phyloP scores from a whole-genome alignment of 1,284 basidiomycete species.

The Athelia psychrophila region DNA sequence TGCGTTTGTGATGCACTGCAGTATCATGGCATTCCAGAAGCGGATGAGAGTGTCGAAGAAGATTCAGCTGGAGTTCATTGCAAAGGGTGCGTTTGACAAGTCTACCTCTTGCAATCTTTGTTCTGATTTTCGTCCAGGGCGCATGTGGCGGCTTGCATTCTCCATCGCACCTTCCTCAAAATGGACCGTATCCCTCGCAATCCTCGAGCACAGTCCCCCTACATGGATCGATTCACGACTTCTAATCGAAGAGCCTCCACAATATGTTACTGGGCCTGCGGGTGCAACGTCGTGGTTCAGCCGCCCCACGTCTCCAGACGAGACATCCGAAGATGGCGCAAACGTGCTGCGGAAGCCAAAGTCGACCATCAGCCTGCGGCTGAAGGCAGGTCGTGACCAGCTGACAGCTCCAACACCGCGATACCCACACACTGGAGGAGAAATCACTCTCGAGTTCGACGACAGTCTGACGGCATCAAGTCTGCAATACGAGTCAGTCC shows the following conservation, averaged over 20 bases:
- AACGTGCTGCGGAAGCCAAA: slow-evolving; percentile 24
- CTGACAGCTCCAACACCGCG: slow-evolving; percentile 6
- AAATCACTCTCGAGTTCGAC: slow-evolving; percentile 42
- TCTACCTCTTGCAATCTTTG: neutral
- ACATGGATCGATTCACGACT: slow-evolving; percentile 59
- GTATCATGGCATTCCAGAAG: slow-evolving; percentile 62
- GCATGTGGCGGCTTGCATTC: slow-evolving; percentile 63
- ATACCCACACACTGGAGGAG: slow-evolving; percentile 15
- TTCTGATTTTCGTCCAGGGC: slow-evolving; percentile 34
- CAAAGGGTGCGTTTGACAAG: slow-evolving; percentile 47
- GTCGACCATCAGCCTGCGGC: slow-evolving; percentile 37
- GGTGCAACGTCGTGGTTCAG: slow-evolving; percentile 11
- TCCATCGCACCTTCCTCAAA: slow-evolving; percentile 41
- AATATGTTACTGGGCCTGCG: slow-evolving; percentile 5
- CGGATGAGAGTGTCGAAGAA: slow-evolving; percentile 62
- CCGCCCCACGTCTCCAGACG: slow-evolving; percentile 9
- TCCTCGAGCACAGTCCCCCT: slow-evolving; percentile 58
- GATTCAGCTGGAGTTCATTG: slow-evolving; percentile 63
- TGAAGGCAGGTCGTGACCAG: slow-evolving; percentile 33
- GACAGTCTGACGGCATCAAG: slow-evolving; percentile 41
- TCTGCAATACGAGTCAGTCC: slow-evolving; percentile 56
- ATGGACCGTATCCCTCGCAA: slow-evolving; percentile 54
- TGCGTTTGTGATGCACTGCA: slow-evolving; percentile 51
- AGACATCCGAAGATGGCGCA: slow-evolving; percentile 1
- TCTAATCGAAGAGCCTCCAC: slow-evolving; percentile 41